Evolutionary conservation across 768 basidiomycete genomes (phyloP).

Genomic region (Lentinula boryana): DNA sequence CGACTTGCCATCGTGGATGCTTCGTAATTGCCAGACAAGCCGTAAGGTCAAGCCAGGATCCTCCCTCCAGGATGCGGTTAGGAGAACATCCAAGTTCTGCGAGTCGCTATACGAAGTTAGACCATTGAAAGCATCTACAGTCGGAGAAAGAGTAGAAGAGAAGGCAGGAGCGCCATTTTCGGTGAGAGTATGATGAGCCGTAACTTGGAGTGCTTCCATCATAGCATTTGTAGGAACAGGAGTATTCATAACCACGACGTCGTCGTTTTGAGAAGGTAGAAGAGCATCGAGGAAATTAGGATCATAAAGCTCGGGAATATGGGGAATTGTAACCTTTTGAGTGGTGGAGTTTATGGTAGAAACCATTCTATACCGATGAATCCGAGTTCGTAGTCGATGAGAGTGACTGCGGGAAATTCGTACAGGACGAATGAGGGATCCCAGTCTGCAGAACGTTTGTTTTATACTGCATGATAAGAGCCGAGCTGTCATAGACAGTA

Average conservation of each 20-base stretch:
- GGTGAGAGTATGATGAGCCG: slow-evolving; percentile 40
- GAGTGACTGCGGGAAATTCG: neutral
- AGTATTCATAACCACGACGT: neutral
- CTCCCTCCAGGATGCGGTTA: slow-evolving; percentile 51
- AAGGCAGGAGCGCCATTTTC: slow-evolving; percentile 46
- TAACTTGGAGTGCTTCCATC: slow-evolving; percentile 46
- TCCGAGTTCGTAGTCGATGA: neutral
- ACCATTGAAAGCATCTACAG: slow-evolving; percentile 53
- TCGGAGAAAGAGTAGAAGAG: slow-evolving; percentile 41
- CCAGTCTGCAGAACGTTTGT: neutral
- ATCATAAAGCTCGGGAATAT: slow-evolving; percentile 52
- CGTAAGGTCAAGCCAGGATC: slow-evolving; percentile 53
- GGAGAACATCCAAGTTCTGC: slow-evolving; percentile 22
- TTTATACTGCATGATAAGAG: neutral
- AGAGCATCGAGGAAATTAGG: slow-evolving; percentile 52
- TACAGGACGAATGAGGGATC: neutral
- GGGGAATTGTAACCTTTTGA: slow-evolving; percentile 47
- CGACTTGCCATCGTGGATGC: slow-evolving; percentile 65
- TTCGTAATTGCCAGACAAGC: slow-evolving; percentile 63
- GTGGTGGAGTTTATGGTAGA: slow-evolving; percentile 8
- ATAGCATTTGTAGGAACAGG: slow-evolving; percentile 34
- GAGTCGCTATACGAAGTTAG: slow-evolving; percentile 22
- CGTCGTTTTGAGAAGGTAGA: slow-evolving; percentile 22
- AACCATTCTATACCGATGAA: neutral
- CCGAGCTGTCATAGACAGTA: neutral